Base-by-base conservation (phyloP, 2,329 filamentous ascomycete genomes). In the Microdochium nivale region DNA sequence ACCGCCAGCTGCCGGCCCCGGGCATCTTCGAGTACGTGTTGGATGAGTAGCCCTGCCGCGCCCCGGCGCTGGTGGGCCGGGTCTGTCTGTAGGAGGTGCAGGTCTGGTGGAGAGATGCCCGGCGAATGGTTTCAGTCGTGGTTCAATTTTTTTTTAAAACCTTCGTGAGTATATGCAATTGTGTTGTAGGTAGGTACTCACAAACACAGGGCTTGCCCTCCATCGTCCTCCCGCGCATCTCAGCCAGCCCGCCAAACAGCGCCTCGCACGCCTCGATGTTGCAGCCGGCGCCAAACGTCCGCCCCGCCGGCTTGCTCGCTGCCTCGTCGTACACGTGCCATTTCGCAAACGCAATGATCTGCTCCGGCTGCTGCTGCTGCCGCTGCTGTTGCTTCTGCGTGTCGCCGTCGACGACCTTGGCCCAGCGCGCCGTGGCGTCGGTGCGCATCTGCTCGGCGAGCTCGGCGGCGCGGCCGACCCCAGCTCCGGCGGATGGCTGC, bases 41-140 rank as follows among this genome's bases (percentile, higher is more conserved):
- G 59, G n/a, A 71, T 56, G 32, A 74, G 59, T 59, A 70, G 62
- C 7, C 60, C 59, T 2, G 64, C 70, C 1, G 70, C 70, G 1
- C 70, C 71, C n/a, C 68, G 67, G 8, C 65, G 55, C 48, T 70
- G 66, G 48, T 72, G 67, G 13, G 69, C 62, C 0, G 72, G 71
- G 51, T 71, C 65, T n/a, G 70, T 70, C n/a, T 63, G 62, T 3
- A 74, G 60, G 30, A 63, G 54, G 9, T 65, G 59, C 11, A 73
- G 61, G 54, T 70, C 71, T n/a, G 40, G 47, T 44, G 49, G 48
- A 47, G 47, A 35, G 47, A n/a, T n/a, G n/a, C n/a, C n/a, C n/a
- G n/a, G n/a, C n/a, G n/a, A n/a, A n/a, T n/a, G n/a, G n/a, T n/a
- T n/a, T n/a, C n/a, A n/a, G n/a, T n/a, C n/a, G n/a, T n/a, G n/a